These are phyloP conservation scores for Papilionanthe hybrid DNA, from an alignment of 116 monocot species.

Conservation along the genomic window DNA sequence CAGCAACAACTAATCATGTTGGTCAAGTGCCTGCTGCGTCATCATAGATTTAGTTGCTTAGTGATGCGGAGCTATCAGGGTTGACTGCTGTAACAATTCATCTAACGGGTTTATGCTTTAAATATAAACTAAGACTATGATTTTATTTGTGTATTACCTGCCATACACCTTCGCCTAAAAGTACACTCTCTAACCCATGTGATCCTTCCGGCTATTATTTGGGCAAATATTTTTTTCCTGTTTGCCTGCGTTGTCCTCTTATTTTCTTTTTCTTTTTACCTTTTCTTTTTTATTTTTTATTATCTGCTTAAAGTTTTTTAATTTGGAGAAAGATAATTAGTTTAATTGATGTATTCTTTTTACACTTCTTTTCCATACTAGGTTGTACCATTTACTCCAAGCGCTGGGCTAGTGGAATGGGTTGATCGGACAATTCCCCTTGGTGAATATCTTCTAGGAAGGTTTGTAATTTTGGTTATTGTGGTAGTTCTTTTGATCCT, in stretches of 20 bases:
- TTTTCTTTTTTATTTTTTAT: background rate
- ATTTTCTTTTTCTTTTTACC: too few relatives aligned
- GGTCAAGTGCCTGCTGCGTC: too few relatives aligned
- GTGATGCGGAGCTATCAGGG: too few relatives aligned
- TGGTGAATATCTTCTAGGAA: conserved; percentile 98
- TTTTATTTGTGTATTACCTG: too few relatives aligned
- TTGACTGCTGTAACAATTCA: too few relatives aligned
- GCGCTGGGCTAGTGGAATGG: conserved; percentile 98
- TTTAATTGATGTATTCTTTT: background rate
- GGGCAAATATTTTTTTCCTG: background rate
- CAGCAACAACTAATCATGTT: too few relatives aligned
- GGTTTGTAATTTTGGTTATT: conserved; percentile 31
- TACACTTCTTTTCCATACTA: conserved; percentile 7
- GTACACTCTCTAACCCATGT: too few relatives aligned
- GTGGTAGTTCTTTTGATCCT: background rate
- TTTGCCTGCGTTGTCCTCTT: background rate
- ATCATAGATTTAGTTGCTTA: too few relatives aligned
- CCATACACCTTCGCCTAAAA: too few relatives aligned
- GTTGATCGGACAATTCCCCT: conserved; percentile 92
- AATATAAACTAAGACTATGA: too few relatives aligned
- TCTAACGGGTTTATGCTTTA: too few relatives aligned
- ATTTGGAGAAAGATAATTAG: background rate
- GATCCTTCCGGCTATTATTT: background rate
- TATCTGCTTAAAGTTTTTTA: background rate
- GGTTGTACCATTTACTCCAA: conserved; percentile 98